A percentile compares a stretch with the other conserved stretches of the same genome.
These are phyloP conservation scores for Coemansia sp. DNA, from an alignment of 192 early-diverging fungal species.

Conservation along the genomic window DNA sequence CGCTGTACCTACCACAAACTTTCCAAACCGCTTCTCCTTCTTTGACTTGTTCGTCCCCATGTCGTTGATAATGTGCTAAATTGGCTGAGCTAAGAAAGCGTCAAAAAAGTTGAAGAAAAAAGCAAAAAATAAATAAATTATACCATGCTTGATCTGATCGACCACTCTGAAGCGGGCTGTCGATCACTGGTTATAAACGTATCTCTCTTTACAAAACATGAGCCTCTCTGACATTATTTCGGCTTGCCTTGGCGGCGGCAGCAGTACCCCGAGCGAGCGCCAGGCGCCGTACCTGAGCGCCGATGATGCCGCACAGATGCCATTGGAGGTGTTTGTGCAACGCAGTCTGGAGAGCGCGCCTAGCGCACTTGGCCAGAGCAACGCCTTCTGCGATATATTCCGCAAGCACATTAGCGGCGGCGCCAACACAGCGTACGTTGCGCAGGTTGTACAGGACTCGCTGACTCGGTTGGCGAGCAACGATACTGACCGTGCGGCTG, in stretches of 20 bases:
- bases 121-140: slow-evolving; percentile 6
- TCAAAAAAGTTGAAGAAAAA: background rate
- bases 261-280: slow-evolving; percentile 9
- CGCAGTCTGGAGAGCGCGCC: slow-evolving; percentile 52
- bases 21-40: slow-evolving; percentile 75
- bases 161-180: background rate
- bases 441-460: slow-evolving; percentile 31
- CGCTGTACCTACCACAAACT: slow-evolving; percentile 65
- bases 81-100: background rate
- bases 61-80: slow-evolving; percentile 1
- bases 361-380: slow-evolving; percentile 30
- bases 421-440: slow-evolving; percentile 19
- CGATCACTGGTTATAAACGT: background rate
- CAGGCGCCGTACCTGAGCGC: slow-evolving; percentile 47
- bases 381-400: slow-evolving; percentile 45
- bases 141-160: background rate
- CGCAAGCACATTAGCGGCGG: slow-evolving; percentile 36
- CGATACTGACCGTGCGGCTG: slow-evolving; percentile 30
- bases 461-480: slow-evolving; percentile 35
- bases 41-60: slow-evolving; percentile 59
- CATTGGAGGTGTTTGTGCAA: slow-evolving; percentile 46
- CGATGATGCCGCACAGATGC: slow-evolving; percentile 49
- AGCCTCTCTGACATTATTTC: slow-evolving; percentile 32
- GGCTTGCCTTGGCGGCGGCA: slow-evolving; percentile 31
- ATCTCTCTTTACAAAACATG: slow-evolving; percentile 15